Base-by-base conservation (phyloP, 2,329 filamentous ascomycete species). In the Cercospora nicotianae region DNA sequence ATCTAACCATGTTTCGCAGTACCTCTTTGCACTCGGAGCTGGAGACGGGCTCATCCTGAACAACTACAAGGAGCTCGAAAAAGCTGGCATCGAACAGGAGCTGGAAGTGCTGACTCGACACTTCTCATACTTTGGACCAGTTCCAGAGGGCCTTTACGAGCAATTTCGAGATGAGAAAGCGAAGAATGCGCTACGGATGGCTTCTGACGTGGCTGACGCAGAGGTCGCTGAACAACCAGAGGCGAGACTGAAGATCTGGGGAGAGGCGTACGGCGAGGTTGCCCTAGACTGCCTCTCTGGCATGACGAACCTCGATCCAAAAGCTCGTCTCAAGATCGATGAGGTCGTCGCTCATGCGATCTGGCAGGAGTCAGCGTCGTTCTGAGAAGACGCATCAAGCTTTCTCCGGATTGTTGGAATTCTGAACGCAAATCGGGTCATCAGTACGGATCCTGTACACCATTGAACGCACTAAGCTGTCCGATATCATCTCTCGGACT, bases 121-220 rank as follows among this genome's bases (percentile, higher is more conserved):
- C 65, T 79, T 80, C 70, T 67, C 51, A 48, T 79, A 77, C 69
- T 80, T 80, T 72, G 75, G 79, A 53, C 74, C 74, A 63, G 71
- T 76, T 53, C 69, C 76, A 13, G 71, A 78, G 65, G 73, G 69
- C 48, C 73, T 80, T 61, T 72, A 78, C 59, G 72, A 73, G 55
- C 68, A 72, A 42, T 70, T 81, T 28, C 68, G 69, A 33, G 72
- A 71, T 66, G 74, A 79, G 55, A 67, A 70, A 68, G 75, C 74
- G 75, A 68, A 62, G 69, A 65, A 71, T 10, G 72, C 72, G 67
- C 68, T 80, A 31, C 72, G 69, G 59, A 59, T 20, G 65, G 72
- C 73, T 60, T 75, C 73, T 26, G 36, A 73, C 69, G 66, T 72
- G 55, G 76, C 77, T 66, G 73, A 77, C 60, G 59, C 67, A 59